Evolutionary conservation across 306 rosid species (phyloP), one percentile per base, ranked within the genome.

Genomic region (Spatholobus suberectus): DNA sequence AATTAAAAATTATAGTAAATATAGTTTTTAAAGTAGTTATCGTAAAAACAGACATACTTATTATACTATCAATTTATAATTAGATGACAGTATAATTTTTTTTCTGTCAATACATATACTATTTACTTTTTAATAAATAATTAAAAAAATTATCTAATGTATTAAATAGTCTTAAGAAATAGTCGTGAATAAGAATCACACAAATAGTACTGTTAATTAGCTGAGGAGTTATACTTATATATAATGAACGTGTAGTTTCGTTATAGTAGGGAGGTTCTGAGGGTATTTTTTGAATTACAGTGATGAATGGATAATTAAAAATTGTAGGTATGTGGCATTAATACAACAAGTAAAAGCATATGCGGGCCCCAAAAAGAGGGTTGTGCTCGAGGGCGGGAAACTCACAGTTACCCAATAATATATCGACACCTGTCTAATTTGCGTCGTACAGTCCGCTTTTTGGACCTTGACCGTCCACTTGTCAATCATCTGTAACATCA

Each of bases 351-450:
- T 20, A 57, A 79, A 65, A 27, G 67, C 81, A 41, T 12, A 4
- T 5, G 18, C 4, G 72, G 85, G 67, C 4, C 82, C 76, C 65
- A 58, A 23, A 18, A 43, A 8, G 32, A n/a, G 11, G 27, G 24
- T 27, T 18, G 23, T 1, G 21, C 41, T 34, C 17, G 24, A 79
- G 5, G 78, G 88, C 85, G 83, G 78, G 83, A 88, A 85, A 85
- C 37, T n/a, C 80, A 62, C 0, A 52, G 7, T 8, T 12, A 17
- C 4, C 77, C 80, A 79, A 54, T 58, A 4, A 40, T 21, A 38
- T 24, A 0, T 0, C 6, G 40, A 32, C 75, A 69, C 15, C 1
- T 78, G 55, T 82, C n/a, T n/a, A n/a, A 0, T 15, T 35, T 6
- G 8, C 7, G 8, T 72, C 0, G 40, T 38, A 18, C 4, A 4